phyloP scores from a whole-genome alignment of 176 grass and related monocot species.

The Calamus simplicifolius region DNA sequence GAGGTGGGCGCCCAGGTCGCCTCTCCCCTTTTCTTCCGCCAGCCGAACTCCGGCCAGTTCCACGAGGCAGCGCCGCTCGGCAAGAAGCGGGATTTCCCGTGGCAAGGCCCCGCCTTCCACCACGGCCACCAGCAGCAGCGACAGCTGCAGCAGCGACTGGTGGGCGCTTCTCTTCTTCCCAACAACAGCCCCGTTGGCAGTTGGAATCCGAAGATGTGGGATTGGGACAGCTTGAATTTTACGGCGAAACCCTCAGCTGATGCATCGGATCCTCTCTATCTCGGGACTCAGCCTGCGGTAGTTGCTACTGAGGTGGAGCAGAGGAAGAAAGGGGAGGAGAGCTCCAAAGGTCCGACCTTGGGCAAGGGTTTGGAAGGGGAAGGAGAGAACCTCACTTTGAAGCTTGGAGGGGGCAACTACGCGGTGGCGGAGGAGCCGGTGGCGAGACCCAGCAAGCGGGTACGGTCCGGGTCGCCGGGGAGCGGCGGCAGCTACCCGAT shows the following conservation, averaged over 20 bases:
- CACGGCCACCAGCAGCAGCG: slow-evolving; percentile 7
- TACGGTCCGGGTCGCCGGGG: slow-evolving; percentile 69
- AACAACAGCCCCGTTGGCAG: slow-evolving; percentile 13
- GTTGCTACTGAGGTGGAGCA: slow-evolving; percentile 10
- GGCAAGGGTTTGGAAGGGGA: slow-evolving; percentile 9
- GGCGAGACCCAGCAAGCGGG: slow-evolving; percentile 59
- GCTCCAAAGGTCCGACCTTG: slow-evolving; percentile 1
- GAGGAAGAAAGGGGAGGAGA: slow-evolving; percentile 3
- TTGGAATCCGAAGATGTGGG: slow-evolving; percentile 90
- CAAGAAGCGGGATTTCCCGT: slow-evolving; percentile 30
- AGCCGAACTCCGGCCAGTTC: slow-evolving; percentile 39
- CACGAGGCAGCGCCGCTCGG: slow-evolving; percentile 15
- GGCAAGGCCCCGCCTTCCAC: slow-evolving; percentile 1
- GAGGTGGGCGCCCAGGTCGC: slow-evolving; percentile 77
- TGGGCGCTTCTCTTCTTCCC: slow-evolving; percentile 13
- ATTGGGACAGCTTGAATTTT: slow-evolving; percentile 77
- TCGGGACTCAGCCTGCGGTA: slow-evolving; percentile 11
- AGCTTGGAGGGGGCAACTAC: slow-evolving; percentile 34
- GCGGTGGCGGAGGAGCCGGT: slow-evolving; percentile 23
- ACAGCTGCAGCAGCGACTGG: slow-evolving; percentile 15
- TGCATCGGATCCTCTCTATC: slow-evolving; percentile 12
- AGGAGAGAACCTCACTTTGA: slow-evolving; percentile 33
- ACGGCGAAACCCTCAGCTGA: slow-evolving; percentile 40
- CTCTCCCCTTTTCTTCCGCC: slow-evolving; percentile 54
- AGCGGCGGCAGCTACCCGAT: slow-evolving; percentile 60